phyloP scores from a whole-genome alignment of 257 asterid genomes.

The Rhazya stricta region DNA sequence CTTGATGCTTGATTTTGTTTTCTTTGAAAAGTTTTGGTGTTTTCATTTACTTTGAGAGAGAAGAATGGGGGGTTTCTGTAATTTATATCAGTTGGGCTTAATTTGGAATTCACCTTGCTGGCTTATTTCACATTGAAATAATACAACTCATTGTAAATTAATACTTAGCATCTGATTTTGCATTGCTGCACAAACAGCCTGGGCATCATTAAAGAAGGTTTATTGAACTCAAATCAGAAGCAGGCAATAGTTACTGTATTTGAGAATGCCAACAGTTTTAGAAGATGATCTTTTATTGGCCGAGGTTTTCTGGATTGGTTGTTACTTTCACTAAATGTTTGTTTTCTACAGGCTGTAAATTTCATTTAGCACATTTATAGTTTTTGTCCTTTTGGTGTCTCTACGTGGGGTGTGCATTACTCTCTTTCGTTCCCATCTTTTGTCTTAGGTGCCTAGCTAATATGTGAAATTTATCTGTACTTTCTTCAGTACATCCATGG shows the following conservation, averaged over 20 bases:
- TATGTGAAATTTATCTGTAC: slow-evolving; percentile 5
- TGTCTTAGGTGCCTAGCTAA: slow-evolving; percentile 14
- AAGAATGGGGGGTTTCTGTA: not conserved
- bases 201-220: not conserved
- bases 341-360: slow-evolving; percentile 1
- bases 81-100: not conserved
- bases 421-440: not conserved
- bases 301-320: not conserved
- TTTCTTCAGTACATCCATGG: slow-evolving; percentile 78
- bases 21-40: not conserved
- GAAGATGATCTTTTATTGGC: not conserved
- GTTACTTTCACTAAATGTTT: slow-evolving; percentile 1
- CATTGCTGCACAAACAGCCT: not conserved
- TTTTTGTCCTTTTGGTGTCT: slow-evolving; percentile 11
- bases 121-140: not conserved
- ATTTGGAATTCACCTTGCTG: not conserved
- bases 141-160: not conserved
- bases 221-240: slow-evolving; percentile 4
- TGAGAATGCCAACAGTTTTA: not conserved
- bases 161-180: slow-evolving; percentile 2
- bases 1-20: not conserved
- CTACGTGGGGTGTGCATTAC: not conserved
- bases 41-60: not conserved
- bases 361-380: slow-evolving; percentile 4
- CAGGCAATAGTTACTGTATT: not conserved